Base-by-base conservation (phyloP, 345 rosid genomes). In the Physaria fendleri region DNA sequence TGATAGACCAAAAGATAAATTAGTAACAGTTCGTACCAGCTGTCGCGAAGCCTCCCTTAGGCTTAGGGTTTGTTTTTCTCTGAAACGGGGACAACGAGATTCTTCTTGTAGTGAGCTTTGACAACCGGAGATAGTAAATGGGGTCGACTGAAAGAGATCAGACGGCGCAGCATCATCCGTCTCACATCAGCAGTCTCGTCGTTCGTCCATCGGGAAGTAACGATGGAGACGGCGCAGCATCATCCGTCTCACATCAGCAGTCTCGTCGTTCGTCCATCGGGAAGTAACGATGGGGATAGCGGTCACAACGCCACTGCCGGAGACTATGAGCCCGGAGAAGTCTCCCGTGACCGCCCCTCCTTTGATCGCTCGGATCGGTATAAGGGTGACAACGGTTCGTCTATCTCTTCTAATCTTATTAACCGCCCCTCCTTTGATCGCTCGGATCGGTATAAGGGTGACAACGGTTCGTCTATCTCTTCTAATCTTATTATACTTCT, bases 191-290 rank as follows among this genome's bases (percentile, higher is more conserved):
- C 76, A 83, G 96, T 77, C 88, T 91, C 51, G 82, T 91, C 47
- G 87, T 88, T 9, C 85, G 96, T 0, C 85, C 88, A 9, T 78
- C 87, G 6, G 75, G 47, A 42, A 81, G 78, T 70, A 85, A 76
- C 43, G 81, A 57, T 9, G 73, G 64, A 5, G 78, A 71, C 7
- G 79, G 37, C 17, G 59, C n/a, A n/a, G 68, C 84, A 84, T 76
- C 95, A 84, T 55, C 95, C 79, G 62, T 84, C 82, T 25, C 85
- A 83, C 11, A 82, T 85, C 45, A 87, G 90, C 76, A 83, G 96
- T 77, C 88, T 91, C 51, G 82, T 91, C 47, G 87, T 88, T 9
- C 85, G 96, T 0, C 85, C 88, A 9, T 78, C 87, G 6, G 75
- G 47, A 42, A 81, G 78, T 70, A 85, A 76, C 43, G 81, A 57